Percentiles rank a stretch among this genome's conserved stretches.
Conservation (phyloP, 148 eudicot genomes). For the Diospyros lotus region DNA sequence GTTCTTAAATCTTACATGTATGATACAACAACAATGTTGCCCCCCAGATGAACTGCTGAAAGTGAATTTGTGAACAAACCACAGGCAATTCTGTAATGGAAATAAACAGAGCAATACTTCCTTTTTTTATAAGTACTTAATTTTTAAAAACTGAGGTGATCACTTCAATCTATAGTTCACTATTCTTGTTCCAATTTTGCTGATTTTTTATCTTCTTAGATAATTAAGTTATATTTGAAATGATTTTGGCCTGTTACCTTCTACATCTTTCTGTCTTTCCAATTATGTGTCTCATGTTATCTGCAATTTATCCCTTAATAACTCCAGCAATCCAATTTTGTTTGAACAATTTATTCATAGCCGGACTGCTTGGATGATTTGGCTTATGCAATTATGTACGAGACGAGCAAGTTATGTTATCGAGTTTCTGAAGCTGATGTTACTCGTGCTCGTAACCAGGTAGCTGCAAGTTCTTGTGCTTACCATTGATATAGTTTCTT, state of each 20-base stretch:
- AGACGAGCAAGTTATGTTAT: constrained; percentile 67
- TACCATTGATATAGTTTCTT: constrained; percentile 4
- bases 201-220: background rate
- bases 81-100: too few relatives aligned
- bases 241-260: background rate
- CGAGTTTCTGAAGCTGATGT: constrained; percentile 81
- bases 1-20: too few relatives aligned
- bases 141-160: too few relatives aligned
- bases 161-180: too few relatives aligned
- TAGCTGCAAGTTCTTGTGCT: constrained; percentile 16
- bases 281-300: background rate
- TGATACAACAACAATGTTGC: too few relatives aligned
- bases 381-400: constrained; percentile 73
- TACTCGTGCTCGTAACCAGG: constrained; percentile 83
- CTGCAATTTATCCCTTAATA: background rate
- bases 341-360: constrained; percentile 33
- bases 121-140: too few relatives aligned
- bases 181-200: too few relatives aligned
- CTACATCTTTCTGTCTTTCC: background rate
- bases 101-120: too few relatives aligned
- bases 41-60: too few relatives aligned
- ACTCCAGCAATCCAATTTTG: background rate
- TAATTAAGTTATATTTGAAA: background rate
- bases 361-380: constrained; percentile 85
- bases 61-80: too few relatives aligned